These are phyloP conservation scores for Ophiostoma sp. DNA, from an alignment of 2,329 filamentous ascomycete species.

Conservation along the genomic window DNA sequence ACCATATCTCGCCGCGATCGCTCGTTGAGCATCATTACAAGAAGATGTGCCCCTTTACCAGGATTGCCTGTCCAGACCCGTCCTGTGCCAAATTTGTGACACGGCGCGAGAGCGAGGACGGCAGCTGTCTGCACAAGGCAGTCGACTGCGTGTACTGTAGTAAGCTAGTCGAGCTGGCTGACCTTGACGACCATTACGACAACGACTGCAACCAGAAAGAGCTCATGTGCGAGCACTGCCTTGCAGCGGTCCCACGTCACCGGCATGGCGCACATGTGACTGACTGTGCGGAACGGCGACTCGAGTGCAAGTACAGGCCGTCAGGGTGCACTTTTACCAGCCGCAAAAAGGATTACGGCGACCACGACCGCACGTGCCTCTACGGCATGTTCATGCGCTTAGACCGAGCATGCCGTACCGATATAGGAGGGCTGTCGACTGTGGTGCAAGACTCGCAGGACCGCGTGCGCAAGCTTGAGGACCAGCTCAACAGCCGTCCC, in stretches of 20 bases:
- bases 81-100: constrained; percentile 49
- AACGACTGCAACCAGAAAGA: constrained; percentile 44
- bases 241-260: constrained; percentile 40
- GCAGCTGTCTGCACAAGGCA: constrained; percentile 52
- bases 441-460: constrained; percentile 24
- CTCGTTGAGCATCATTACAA: constrained; percentile 52
- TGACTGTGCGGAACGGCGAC: constrained; percentile 41
- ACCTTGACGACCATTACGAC: constrained; percentile 43
- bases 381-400: constrained; percentile 40
- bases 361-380: constrained; percentile 46
- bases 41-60: constrained; percentile 51
- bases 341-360: constrained; percentile 39
- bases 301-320: constrained; percentile 44
- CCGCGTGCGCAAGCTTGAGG: constrained; percentile 26
- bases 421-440: constrained; percentile 25
- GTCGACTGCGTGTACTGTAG: constrained; percentile 51
- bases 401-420: constrained; percentile 22
- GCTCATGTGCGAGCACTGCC: constrained; percentile 48
- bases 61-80: constrained; percentile 51
- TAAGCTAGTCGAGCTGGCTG: constrained; percentile 43
- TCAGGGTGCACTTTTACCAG: constrained; percentile 45
- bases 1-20: constrained; percentile 47
- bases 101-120: constrained; percentile 39
- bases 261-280: constrained; percentile 46
- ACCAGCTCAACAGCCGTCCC: constrained; percentile 14